Evolutionary conservation across 805 yeast genomes (phyloP).

Genomic region (Metahyphopichia silvanorum): DNA sequence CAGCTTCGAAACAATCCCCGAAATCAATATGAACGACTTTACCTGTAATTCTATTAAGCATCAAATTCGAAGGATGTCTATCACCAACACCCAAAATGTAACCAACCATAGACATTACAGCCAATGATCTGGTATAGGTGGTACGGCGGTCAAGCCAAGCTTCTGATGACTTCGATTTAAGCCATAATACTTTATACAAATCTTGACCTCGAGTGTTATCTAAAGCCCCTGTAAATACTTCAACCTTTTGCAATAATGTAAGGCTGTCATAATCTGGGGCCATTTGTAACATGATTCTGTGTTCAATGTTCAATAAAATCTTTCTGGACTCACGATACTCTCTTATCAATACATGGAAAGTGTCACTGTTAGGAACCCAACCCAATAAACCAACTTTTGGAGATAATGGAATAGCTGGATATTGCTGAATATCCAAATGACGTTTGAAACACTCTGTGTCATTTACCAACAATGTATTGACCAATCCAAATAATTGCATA

Average conservation of each 20-base stretch:
- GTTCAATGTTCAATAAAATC: slow-evolving; percentile 87
- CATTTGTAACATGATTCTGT: slow-evolving; percentile 94
- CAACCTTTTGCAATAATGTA: slow-evolving; percentile 88
- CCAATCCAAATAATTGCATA: slow-evolving; percentile 96
- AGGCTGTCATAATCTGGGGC: slow-evolving; percentile 93
- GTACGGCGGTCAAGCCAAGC: slow-evolving; percentile 98
- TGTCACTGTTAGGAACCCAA: slow-evolving; percentile 97
- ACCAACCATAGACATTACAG: slow-evolving; percentile 99
- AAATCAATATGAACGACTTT: slow-evolving; percentile 96
- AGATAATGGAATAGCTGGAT: slow-evolving; percentile 91
- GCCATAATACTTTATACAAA: slow-evolving; percentile 91
- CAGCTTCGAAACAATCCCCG: slow-evolving; percentile 99
- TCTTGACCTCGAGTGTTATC: slow-evolving; percentile 97
- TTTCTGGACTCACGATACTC: slow-evolving; percentile 92
- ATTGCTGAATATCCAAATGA: slow-evolving; percentile 88
- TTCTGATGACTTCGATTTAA: slow-evolving; percentile 92
- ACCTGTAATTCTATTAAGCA: slow-evolving; percentile 93
- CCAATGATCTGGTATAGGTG: slow-evolving; percentile 90
- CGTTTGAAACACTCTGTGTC: slow-evolving; percentile 96
- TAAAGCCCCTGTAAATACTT: slow-evolving; percentile 92
- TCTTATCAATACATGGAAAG: slow-evolving; percentile 88
- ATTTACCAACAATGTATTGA: slow-evolving; percentile 80
- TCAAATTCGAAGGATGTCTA: slow-evolving; percentile 94
- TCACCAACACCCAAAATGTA: slow-evolving; percentile 96
- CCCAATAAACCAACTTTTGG: slow-evolving; percentile 96